phyloP scores from a whole-genome alignment of 108 stramenopile species.

The Nannochloropsis oceanica region DNA sequence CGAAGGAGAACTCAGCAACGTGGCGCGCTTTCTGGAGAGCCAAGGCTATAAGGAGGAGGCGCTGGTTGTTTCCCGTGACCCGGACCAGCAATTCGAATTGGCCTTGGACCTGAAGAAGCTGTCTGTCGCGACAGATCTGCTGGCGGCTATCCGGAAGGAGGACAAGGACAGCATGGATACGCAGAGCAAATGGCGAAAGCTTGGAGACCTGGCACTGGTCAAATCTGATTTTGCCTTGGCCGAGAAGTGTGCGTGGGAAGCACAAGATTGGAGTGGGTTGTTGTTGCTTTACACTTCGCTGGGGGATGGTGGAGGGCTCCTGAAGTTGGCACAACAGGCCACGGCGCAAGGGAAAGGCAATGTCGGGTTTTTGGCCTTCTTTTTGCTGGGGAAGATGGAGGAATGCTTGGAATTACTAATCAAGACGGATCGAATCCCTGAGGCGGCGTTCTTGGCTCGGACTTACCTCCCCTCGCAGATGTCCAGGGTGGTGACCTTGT shows the following conservation, averaged over 20 bases:
- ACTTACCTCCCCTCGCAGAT: constrained; percentile 86
- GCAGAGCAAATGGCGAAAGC: constrained; percentile 88
- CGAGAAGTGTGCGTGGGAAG: constrained; percentile 68
- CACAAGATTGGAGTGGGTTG: constrained; percentile 77
- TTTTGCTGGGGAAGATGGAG: constrained; percentile 55
- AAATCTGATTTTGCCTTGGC: constrained; percentile 79
- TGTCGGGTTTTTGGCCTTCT: constrained; percentile 78
- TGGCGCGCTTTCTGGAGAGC: constrained; percentile 89
- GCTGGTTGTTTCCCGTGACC: constrained; percentile 63
- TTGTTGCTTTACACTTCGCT: constrained; percentile 80
- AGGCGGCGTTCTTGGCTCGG: constrained; percentile 94
- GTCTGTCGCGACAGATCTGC: constrained; percentile 59
- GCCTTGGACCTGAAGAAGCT: constrained; percentile 83
- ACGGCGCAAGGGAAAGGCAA: constrained; percentile 64
- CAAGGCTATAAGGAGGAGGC: constrained; percentile 99
- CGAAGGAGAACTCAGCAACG: constrained; percentile 69
- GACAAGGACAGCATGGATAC: constrained; percentile 69
- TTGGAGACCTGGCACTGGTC: constrained; percentile 87
- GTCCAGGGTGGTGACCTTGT: constrained; percentile 66
- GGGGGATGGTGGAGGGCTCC: constrained; percentile 77
- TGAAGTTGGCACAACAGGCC: constrained; percentile 61
- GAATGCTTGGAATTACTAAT: constrained; percentile 77
- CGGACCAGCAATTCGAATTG: constrained; percentile 78
- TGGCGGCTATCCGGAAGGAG: constrained; percentile 54
- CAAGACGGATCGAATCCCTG: constrained; percentile 72